A percentile compares a stretch with the other conserved stretches of the same genome.
phyloP scores from a whole-genome alignment of 768 basidiomycete species.

The Royoungia palumana region DNA sequence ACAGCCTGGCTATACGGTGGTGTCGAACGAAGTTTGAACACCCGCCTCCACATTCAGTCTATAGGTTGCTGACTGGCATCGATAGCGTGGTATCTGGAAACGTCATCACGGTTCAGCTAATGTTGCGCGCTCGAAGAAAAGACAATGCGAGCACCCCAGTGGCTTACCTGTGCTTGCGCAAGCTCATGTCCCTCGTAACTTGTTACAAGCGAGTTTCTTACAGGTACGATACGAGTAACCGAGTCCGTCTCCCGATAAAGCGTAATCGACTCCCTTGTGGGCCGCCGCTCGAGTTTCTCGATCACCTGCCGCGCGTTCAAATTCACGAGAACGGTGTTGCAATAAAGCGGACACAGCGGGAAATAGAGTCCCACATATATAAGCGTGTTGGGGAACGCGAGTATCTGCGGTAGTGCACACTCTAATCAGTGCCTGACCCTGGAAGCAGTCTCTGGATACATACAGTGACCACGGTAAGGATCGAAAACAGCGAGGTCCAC shows the following conservation, averaged over 20 bases:
- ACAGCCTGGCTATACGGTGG: not conserved
- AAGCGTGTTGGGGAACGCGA: constrained; percentile 10
- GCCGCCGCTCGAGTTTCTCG: constrained; percentile 8
- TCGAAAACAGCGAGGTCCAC: constrained; percentile 17
- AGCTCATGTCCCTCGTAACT: constrained; percentile 2
- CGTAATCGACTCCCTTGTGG: constrained; percentile 2
- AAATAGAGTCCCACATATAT: constrained; percentile 25
- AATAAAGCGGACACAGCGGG: constrained; percentile 30
- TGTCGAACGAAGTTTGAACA: constrained; percentile 7
- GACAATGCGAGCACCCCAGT: not conserved
- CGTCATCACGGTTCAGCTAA: too few relatives aligned
- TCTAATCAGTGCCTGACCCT: not conserved
- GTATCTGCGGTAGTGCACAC: constrained; percentile 5
- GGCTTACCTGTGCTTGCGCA: not conserved
- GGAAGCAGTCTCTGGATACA: not conserved
- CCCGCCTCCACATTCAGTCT: constrained; percentile 1
- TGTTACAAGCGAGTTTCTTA: not conserved
- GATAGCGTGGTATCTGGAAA: constrained; percentile 1
- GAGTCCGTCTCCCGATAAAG: constrained; percentile 4
- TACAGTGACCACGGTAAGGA: constrained; percentile 13
- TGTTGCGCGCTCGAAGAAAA: not conserved
- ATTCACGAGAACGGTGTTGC: constrained; percentile 32
- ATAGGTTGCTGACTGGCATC: not conserved
- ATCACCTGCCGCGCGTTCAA: constrained; percentile 27
- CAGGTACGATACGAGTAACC: not conserved